Evolutionary conservation across 306 rosid species (phyloP), one percentile per base, ranked within the genome.

Genomic region (Datisca glomerata): DNA sequence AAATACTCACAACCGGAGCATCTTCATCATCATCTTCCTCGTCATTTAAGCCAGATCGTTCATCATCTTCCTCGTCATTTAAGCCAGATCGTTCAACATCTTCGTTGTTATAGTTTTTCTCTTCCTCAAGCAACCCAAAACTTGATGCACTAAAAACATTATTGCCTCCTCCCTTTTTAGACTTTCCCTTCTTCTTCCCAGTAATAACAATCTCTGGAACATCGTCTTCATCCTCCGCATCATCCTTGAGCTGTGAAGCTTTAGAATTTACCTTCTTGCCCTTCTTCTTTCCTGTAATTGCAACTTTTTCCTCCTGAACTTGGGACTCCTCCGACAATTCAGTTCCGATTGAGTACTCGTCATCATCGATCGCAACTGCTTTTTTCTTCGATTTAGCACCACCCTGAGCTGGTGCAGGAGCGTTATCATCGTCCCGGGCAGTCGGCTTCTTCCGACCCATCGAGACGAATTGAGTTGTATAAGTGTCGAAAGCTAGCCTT

Each of bases 371-470:
- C 21, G 67, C 27, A 18, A 59, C 21, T 8, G 58, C 55, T 75
- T 89, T 89, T 66, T 89, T 89, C 72, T 80, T 84, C 2, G 75
- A 80, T 58, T 89, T 84, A 6, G 75, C 84, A 15, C 69, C 81
- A 12, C 66, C 77, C 24, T 59, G 73, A 23, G 75, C 51, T n/a
- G 64, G 34, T 1, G 63, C 62, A 3, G 69, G 37, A 12, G 60
- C 50, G 48, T 60, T 61, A 24, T 77, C 95, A 1, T 84, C 95
- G 15, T 89, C 91, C 14, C 74, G 76, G 7, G 47, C 62, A 8
- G 70, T 50, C 14, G 85, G 74, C 60, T 89, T 89, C 84, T 89
- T 89, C 45, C 66, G 70, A 8, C 93, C 98, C 98, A 89, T 49
- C 7, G 29, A 66, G 35, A 47, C 56, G 18, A 57, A 68, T 72